Conservation (phyloP, 805 yeast genomes). For the Suhomyces kilbournensis region DNA sequence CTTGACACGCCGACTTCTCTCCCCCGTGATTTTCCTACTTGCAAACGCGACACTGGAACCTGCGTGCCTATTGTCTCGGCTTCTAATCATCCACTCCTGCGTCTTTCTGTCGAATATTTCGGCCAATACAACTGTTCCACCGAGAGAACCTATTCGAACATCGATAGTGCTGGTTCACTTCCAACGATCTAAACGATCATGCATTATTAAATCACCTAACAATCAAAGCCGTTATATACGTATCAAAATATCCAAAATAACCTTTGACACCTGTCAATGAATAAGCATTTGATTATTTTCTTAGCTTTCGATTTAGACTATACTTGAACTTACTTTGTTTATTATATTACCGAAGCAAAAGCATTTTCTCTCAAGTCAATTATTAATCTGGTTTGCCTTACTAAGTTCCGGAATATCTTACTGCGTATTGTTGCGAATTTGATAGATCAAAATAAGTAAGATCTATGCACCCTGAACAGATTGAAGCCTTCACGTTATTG, state of each 20-base stretch:
- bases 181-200: neutral
- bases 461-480: constrained; percentile 2
- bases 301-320: neutral
- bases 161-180: neutral
- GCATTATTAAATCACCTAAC: neutral
- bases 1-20: neutral
- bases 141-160: neutral
- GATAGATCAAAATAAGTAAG: neutral
- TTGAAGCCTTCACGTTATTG: neutral
- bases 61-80: neutral
- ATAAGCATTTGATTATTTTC: neutral
- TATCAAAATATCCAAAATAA: neutral
- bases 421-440: neutral
- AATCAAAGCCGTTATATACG: neutral
- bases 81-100: neutral
- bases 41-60: neutral
- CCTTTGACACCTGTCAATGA: neutral
- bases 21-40: neutral
- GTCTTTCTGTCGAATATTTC: neutral
- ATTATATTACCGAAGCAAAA: neutral
- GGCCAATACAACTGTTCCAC: neutral
- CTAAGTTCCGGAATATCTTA: neutral
- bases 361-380: neutral
- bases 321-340: neutral
- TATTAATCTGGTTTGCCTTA: neutral